Evolutionary conservation across 106 monocot species (phyloP), one percentile per base, ranked within the genome.

Genomic region (Allium sativum): DNA sequence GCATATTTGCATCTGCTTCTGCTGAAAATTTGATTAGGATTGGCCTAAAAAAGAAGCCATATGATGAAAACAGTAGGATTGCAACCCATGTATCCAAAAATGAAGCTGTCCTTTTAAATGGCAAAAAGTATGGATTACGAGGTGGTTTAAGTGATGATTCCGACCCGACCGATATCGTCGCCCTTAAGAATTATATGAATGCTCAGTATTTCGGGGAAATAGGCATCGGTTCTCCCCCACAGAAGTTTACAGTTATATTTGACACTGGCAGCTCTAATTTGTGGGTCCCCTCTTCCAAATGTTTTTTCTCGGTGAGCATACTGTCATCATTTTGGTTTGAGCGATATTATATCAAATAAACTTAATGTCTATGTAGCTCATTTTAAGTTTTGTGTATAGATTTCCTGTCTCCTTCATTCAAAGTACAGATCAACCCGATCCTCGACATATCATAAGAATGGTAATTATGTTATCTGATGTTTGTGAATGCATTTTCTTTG

Each of bases 161-260:
- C 9, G 80, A 70, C 45, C 68, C 22, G 7, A 17, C 55, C 4
- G 98, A 98, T 58, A 83, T 92, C 45, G 43, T 98, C 7, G 14
- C 70, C 11, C 84, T 98, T 6, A 98, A 88, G 78, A 98, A 98
- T 69, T 98, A 98, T 78, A 72, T 98, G 82, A 88, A 98, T 58
- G 98, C 98, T 1, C 98, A 98, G 74, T 98, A 98, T 64, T 98
- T 83, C 66, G 98, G 91, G 63, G 98, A 98, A 80, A 92, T 98
- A 41, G 88, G 84, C 14, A 71, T 98, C 61, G 86, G 98, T 8
- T 45, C 88, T 8, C 81, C 98, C 18, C 31, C 91, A 9, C 98
- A 98, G 81, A 92, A 85, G 60, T 98, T 98, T 53, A 92, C 92
- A 4, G 98, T 92, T 52, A 83, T 98, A 21, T 98, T 98, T 67